Conservation (phyloP, 2,329 filamentous ascomycete species). For the Periglandula ipomoeae region DNA sequence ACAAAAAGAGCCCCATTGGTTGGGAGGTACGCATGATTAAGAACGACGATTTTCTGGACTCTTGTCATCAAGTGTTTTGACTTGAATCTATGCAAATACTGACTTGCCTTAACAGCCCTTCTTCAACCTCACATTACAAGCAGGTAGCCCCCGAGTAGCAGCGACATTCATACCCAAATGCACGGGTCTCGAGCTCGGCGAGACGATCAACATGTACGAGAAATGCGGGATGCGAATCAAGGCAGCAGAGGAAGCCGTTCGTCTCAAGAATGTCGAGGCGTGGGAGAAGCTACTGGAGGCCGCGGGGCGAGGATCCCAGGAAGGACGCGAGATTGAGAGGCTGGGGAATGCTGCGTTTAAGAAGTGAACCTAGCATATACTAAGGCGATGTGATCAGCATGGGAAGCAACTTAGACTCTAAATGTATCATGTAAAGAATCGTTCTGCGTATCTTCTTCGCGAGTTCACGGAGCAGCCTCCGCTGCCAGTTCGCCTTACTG, state of each 20-base stretch:
- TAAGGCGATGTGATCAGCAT: not conserved
- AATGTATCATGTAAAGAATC: not conserved
- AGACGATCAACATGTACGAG: slow-evolving; percentile 85
- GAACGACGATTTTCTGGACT: not conserved
- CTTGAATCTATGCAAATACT: not conserved
- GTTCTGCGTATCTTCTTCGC: too few relatives aligned
- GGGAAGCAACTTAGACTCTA: too few relatives aligned
- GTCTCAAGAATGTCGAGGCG: slow-evolving; percentile 66
- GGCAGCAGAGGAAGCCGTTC: slow-evolving; percentile 86
- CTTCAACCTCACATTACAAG: slow-evolving; percentile 79
- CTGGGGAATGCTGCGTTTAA: slow-evolving; percentile 55
- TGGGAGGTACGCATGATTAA: slow-evolving; percentile 66
- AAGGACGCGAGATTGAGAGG: slow-evolving; percentile 72
- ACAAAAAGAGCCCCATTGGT: slow-evolving; percentile 82
- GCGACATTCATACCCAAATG: slow-evolving; percentile 83
- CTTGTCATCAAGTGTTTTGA: not conserved
- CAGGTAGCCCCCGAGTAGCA: slow-evolving; percentile 83
- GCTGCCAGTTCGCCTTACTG: too few relatives aligned
- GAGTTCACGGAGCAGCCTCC: too few relatives aligned
- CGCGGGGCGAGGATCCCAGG: slow-evolving; percentile 58
- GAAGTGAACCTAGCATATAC: slow-evolving; percentile 15
- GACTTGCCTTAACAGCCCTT: slow-evolving; percentile 54
- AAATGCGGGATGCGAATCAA: slow-evolving; percentile 86
- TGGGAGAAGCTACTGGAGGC: slow-evolving; percentile 66
- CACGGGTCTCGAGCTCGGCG: slow-evolving; percentile 55